Evolutionary conservation across 2,329 filamentous ascomycete species (phyloP), one percentile per base, ranked within the genome.

Genomic region (Ophiocordyceps sinensis): DNA sequence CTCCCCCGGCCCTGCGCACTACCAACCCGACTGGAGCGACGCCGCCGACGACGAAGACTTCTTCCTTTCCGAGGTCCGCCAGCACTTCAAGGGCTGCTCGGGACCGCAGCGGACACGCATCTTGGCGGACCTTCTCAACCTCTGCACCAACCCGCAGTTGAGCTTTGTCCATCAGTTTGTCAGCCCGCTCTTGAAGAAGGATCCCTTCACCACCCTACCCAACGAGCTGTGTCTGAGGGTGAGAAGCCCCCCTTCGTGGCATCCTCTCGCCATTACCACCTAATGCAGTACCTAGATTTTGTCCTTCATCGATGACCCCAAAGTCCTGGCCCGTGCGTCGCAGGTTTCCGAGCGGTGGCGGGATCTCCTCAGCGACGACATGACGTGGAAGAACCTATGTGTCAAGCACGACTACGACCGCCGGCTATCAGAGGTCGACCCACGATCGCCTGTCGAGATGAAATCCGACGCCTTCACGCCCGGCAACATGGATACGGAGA

Each of bases 161-260:
- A 94, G 87, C 62, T 96, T 95, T 57, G 88, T 98, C 17, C 86
- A 93, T 51, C 86, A 93, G 58, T 94, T 94, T 61, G 89, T 98
- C 51, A 89, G 86, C 58, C 91, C 91, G 26, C 67, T 93, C 46
- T 65, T 98, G 48, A 95, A 95, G 64, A 94, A 95, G 60, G 91
- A 98, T 58, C 91, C 91, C 0, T 96, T 98, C 54, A 85, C 82
- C 39, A 84, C 82, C 43, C 71, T 98, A 41, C 91, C 91, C 1
- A 88, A 94, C 55, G 91, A 98, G 63, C 67, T 98, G 36, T 96
- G 89, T 60, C 67, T 98, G 45, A 72, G 87, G 53, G 86, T 93
- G 73, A 57, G 80, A 63, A 12, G 31, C n/a, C 9, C n/a, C n/a
- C 19, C 6, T 5, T 7, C 17, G 17, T 19, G 19, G 19, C 29